Evolutionary conservation across 225 moss, liverwort and hornwort species (phyloP), one percentile per base, ranked within the genome.

Genomic region (Takakia lepidozioides): DNA sequence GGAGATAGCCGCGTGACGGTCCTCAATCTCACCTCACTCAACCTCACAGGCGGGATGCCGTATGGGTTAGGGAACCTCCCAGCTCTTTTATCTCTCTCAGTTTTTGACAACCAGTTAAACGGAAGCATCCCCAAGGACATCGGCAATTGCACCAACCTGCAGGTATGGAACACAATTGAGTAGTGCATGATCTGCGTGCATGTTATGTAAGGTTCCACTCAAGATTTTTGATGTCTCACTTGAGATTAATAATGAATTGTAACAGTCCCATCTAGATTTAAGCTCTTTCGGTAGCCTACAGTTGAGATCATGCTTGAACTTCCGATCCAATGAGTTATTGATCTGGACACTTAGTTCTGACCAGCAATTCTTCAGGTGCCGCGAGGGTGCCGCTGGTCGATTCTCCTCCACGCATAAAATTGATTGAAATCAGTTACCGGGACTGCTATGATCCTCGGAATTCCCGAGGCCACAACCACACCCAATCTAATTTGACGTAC

Each of bases 101-200:
- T 89, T 3, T 54, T 68, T 29, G n/a, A 50, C 54, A 85, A 80
- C 67, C 36, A 50, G 0, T 67, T 89, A 15, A 65, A 49, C 3
- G 85, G 80, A 49, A 55, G 45, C 15, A 76, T 89, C 27, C 88
- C 88, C 27, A 11, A 10, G 8, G 73, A 71, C 15, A 54, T 88
- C 7, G 78, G 88, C 36, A 66, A 49, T 45, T 58, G 75, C 66
- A 38, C 58, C 43, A 75, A 75, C 34, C 54, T 88, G 38, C 53
- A 69, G 71, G 83, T 87, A 63, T 6, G 7, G 11, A 6, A 6
- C 32, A 6, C 7, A 46, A 56, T 23, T 20, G 19, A 45, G 8
- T 9, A 5, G 8, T 41, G 23, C 17, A 8, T 19, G 45, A 26
- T 16, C 17, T 18, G 10, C 20, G 19, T 45, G 34, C 26, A 52